A percentile compares a stretch with the other conserved stretches of the same genome.
Conservation (phyloP, 495 filamentous ascomycete species). For the Letharia columbiana region DNA sequence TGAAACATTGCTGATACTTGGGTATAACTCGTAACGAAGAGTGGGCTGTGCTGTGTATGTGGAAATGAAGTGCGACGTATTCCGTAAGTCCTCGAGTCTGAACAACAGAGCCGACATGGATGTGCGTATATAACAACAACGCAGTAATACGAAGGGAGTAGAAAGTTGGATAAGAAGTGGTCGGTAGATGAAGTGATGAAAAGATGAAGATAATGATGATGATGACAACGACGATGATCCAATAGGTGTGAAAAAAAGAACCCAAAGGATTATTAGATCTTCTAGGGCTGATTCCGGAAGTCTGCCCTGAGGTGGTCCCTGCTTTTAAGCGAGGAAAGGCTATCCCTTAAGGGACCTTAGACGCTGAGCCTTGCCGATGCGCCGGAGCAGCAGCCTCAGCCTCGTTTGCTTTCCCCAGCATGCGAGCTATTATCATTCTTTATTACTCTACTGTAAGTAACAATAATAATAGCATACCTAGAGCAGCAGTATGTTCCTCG, state of each 20-base stretch:
- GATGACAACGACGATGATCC: background rate
- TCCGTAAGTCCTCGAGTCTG: background rate
- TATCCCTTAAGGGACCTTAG: background rate
- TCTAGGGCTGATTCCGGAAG: background rate
- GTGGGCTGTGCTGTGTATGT: background rate
- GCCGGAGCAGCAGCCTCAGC: constrained; percentile 4
- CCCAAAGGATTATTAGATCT: background rate
- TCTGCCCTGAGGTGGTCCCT: constrained; percentile 2
- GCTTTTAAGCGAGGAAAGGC: background rate
- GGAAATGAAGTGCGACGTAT: constrained; percentile 1
- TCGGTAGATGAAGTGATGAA: too few species aligned
- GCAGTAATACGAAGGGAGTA: background rate
- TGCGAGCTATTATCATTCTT: too few species aligned
- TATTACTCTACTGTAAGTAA: too few species aligned
- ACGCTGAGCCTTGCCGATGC: constrained; percentile 5
- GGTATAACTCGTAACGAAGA: background rate
- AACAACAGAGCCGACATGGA: background rate
- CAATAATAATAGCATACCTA: too few species aligned
- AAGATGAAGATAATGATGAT: background rate
- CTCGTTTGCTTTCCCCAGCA: background rate
- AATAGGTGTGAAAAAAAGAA: too few species aligned
- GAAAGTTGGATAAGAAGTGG: background rate
- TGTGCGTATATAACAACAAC: background rate
- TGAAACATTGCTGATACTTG: constrained; percentile 1
- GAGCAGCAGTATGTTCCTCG: background rate